Evolutionary conservation across 2,329 filamentous ascomycete species (phyloP), one percentile per base, ranked within the genome.

Genomic region (Aspergillaceae sp.): DNA sequence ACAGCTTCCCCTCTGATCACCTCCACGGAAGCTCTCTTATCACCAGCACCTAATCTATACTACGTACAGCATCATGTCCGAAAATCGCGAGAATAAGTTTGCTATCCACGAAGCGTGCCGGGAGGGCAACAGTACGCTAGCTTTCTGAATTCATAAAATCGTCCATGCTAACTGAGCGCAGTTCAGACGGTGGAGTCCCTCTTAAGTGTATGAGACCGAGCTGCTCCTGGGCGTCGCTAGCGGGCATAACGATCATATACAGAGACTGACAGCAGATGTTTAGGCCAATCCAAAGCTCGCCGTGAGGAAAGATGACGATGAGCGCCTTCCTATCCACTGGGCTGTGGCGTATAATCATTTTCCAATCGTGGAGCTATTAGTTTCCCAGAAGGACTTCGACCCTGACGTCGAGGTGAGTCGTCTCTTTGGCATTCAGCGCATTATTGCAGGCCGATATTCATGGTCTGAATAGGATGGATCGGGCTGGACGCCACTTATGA

Each of bases 261-360:
- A 38, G 11, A 38, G 9, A 19, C 36, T 38, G 11, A 38, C 36
- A 9, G 7, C 5, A 5, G 11, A 7, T 7, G n/a, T 86, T 26
- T 26, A 91, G 84, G 81, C 83, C 55, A 89, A 94, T 60, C 83
- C 86, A 2, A 90, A 86, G 59, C 78, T 94, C 35, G 83, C 87
- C 28, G 75, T 72, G 48, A 80, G 82, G 58, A 74, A 72, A 59
- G 92, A 98, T 60, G 84, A 87, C 42, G 92, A 98, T 65, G 87
- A 88, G 10, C 86, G 92, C 40, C 79, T 95, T 34, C 84, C 92
- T 2, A 82, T 97, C 47, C 92, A 98, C 74, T 98, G 92, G 92
- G 91, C 92, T 0, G 80, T 82, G 2, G 92, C 90, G 26, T 85
- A 86, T 66, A 94, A 92, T 63, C 83, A 82, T 55, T 69, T 84